Conservation (phyloP, 1,284 basidiomycete genomes). For the Bjerkandera adusta region DNA sequence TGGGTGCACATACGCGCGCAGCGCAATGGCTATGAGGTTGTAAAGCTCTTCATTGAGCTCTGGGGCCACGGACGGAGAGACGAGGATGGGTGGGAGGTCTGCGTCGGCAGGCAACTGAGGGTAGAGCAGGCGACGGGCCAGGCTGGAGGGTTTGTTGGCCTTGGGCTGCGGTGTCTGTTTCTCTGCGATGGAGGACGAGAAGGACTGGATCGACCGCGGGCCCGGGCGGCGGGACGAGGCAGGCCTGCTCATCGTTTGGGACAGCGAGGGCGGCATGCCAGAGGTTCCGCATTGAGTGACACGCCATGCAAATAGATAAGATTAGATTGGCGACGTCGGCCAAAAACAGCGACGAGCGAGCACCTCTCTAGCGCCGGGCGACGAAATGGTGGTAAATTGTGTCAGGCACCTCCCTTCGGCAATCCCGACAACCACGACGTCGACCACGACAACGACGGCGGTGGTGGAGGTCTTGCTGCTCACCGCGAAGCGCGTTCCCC, state of each 20-base stretch:
- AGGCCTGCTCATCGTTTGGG: conserved; percentile 23
- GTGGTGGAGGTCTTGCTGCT: too few species aligned
- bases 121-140: conserved; percentile 70
- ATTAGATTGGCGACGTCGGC: neutral
- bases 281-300: too few species aligned
- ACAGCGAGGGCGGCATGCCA: too few species aligned
- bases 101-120: conserved; percentile 46
- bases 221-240: conserved; percentile 19
- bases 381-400: neutral
- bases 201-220: conserved; percentile 28
- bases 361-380: neutral
- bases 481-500: neutral
- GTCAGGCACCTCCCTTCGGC: neutral
- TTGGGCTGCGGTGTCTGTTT: conserved; percentile 19
- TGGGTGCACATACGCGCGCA: conserved; percentile 72
- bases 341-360: conserved; percentile 1
- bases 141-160: conserved; percentile 34
- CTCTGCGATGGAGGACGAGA: conserved; percentile 30
- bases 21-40: conserved; percentile 72
- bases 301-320: too few species aligned
- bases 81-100: conserved; percentile 53
- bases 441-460: conserved; percentile 6
- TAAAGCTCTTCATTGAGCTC: conserved; percentile 70
- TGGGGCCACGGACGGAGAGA: conserved; percentile 36
- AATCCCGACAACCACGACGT: neutral